Base-by-base conservation (phyloP, 495 filamentous ascomycete species). In the Cetradonia linearis region DNA sequence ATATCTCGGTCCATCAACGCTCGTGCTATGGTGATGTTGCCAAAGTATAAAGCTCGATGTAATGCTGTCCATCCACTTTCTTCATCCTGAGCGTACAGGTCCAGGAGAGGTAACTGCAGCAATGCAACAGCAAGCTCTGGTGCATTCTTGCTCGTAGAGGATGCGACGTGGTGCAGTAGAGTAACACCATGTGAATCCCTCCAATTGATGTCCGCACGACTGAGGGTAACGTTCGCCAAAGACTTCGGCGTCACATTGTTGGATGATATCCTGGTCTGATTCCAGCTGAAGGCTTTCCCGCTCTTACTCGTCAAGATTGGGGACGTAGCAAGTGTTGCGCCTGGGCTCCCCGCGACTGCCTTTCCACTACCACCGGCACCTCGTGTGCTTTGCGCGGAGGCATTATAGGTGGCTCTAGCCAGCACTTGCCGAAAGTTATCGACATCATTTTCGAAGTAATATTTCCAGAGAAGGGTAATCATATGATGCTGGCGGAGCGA, bases 31-130 rank as follows among this genome's bases (percentile, higher is more conserved):
- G 88, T 85, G 54, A 91, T 84, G 69, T 96, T 97, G 23, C 94
- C 94, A 65, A 87, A 85, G 67, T 97, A 98, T 53, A 98, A 76
- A 11, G 94, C 89, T 65, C 93, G 83, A 66, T 98, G 93, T 48
- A 98, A 75, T 23, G 91, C 84, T 55, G 94, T 97, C 93, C 93
- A 98, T 25, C 92, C 94, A 70, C 86, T 96, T 70, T 98, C 93
- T 44, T 78, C 75, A 70, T 98, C 93, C 63, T 94, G 89, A 18
- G 77, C 71, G 64, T 94, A 89, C 14, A 97, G 78, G 73, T 98
- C 93, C 60, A 87, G 80, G n/a, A 84, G 76, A 8, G 93, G 88
- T 61, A 91, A 84, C 23, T 87, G 83, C 10, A 96, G 75, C 25
- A 97, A 72, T 14, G 89, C 86, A 58, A 78, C 72, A 18, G 90